Percentiles rank a stretch among this genome's conserved stretches.
phyloP scores from a whole-genome alignment of 192 early-diverging fungal species.

The Phycomyces nitens region DNA sequence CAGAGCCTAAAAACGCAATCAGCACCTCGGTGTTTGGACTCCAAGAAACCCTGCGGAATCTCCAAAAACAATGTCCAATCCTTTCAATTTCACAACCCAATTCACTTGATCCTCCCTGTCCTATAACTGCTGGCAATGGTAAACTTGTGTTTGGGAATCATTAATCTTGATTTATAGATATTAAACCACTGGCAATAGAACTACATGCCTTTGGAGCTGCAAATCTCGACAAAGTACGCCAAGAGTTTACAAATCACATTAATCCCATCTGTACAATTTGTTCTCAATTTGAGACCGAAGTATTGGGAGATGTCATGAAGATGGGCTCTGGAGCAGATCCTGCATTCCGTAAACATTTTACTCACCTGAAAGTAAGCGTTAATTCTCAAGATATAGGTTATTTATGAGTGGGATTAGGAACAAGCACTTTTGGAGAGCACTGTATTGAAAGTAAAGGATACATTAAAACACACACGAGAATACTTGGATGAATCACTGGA shows the following conservation, averaged over 20 bases:
- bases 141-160: background rate
- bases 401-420: constrained; percentile 10
- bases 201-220: constrained; percentile 31
- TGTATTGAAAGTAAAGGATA: constrained; percentile 24
- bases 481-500: constrained; percentile 17
- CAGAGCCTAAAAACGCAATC: constrained; percentile 21
- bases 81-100: background rate
- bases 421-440: constrained; percentile 32
- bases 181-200: constrained; percentile 9
- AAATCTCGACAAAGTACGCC: constrained; percentile 33
- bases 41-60: constrained; percentile 9
- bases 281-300: constrained; percentile 37
- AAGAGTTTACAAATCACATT: constrained; percentile 29
- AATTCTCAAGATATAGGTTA: background rate
- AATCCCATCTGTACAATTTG: constrained; percentile 29
- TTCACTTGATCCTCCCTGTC: background rate
- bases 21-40: constrained; percentile 24
- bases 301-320: constrained; percentile 33
- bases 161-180: background rate
- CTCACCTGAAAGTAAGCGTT: constrained; percentile 27
- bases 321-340: constrained; percentile 32
- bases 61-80: constrained; percentile 11
- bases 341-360: constrained; percentile 35
- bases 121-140: constrained; percentile 6
- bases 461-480: constrained; percentile 15